A percentile compares a stretch with the other conserved stretches of the same genome.
Evolutionary conservation across 208 protist genomes (phyloP).

Genomic region (Acanthamoeba lenticulata): DNA sequence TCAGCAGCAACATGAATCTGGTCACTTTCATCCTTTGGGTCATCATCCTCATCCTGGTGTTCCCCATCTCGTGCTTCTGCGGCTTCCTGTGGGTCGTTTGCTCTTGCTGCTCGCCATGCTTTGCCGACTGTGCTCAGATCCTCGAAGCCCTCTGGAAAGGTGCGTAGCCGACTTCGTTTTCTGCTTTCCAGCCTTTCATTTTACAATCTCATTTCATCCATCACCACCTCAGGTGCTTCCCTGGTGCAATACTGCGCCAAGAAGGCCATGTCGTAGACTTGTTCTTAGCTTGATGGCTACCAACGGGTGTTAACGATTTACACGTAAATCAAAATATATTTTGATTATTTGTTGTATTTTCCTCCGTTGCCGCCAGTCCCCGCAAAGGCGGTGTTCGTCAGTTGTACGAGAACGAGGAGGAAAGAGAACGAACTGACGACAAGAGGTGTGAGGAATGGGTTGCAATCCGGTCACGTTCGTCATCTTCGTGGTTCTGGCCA

Average conservation of each 20-base stretch:
- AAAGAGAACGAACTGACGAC: neutral
- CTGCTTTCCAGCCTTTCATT: neutral
- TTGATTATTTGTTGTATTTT: neutral
- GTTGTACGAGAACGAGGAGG: neutral
- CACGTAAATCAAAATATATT: neutral
- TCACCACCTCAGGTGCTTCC: neutral
- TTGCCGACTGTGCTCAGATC: neutral
- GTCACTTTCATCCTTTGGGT: constrained; percentile 25
- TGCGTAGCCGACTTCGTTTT: neutral
- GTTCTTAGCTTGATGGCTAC: too few species aligned
- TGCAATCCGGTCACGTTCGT: constrained; percentile 6
- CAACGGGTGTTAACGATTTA: too few species aligned
- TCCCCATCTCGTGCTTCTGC: constrained; percentile 64
- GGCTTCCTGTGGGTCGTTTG: constrained; percentile 36
- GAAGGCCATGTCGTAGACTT: constrained; percentile 15
- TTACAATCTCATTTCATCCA: neutral
- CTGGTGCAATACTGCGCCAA: constrained; percentile 22
- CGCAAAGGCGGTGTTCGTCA: too few species aligned
- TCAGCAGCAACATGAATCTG: constrained; percentile 47
- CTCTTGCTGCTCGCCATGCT: constrained; percentile 43
- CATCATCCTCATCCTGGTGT: constrained; percentile 17
- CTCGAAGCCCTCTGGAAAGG: neutral
- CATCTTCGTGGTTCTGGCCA: neutral
- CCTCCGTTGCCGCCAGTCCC: too few species aligned
- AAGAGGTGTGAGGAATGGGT: neutral